A percentile compares a stretch with the other conserved stretches of the same genome.
Conservation (phyloP, 75 land plant genomes). For the Gnetum montanum region DNA sequence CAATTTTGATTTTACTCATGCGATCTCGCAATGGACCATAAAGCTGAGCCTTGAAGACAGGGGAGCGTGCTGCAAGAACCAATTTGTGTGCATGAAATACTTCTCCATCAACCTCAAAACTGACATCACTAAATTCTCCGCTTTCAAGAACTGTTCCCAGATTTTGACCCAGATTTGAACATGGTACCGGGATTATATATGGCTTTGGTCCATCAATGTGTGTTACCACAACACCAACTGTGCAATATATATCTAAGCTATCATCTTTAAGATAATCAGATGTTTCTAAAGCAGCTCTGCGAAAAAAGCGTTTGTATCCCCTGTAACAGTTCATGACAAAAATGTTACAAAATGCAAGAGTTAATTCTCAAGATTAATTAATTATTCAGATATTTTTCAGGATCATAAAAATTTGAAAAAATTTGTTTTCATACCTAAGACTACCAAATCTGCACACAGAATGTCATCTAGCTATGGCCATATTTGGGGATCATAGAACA, state of each 20-base stretch:
- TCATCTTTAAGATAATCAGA: conserved; percentile 65
- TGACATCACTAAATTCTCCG: conserved; percentile 47
- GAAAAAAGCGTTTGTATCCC: conserved; percentile 65
- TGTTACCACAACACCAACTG: conserved; percentile 56
- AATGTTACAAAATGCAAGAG: too few species aligned
- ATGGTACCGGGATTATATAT: conserved; percentile 42
- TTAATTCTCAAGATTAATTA: too few species aligned
- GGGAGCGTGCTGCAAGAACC: conserved; percentile 79
- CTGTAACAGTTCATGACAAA: conserved; percentile 15
- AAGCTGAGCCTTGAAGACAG: conserved; percentile 82
- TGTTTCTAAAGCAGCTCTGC: conserved; percentile 38
- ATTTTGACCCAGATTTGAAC: conserved; percentile 49
- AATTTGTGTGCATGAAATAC: conserved; percentile 68
- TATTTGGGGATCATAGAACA: too few species aligned
- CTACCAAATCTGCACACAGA: too few species aligned
- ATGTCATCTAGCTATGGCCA: too few species aligned
- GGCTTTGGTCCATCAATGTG: conserved; percentile 50
- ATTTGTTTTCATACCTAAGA: too few species aligned
- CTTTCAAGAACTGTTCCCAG: conserved; percentile 45
- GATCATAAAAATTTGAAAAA: too few species aligned
- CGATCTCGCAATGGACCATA: conserved; percentile 70
- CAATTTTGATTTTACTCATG: conserved; percentile 35
- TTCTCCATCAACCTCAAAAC: conserved; percentile 68
- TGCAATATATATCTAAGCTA: conserved; percentile 38
- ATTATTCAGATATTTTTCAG: too few species aligned